These are phyloP conservation scores for Castanea mollissima DNA, from an alignment of 306 rosid genomes.

Conservation along the genomic window DNA sequence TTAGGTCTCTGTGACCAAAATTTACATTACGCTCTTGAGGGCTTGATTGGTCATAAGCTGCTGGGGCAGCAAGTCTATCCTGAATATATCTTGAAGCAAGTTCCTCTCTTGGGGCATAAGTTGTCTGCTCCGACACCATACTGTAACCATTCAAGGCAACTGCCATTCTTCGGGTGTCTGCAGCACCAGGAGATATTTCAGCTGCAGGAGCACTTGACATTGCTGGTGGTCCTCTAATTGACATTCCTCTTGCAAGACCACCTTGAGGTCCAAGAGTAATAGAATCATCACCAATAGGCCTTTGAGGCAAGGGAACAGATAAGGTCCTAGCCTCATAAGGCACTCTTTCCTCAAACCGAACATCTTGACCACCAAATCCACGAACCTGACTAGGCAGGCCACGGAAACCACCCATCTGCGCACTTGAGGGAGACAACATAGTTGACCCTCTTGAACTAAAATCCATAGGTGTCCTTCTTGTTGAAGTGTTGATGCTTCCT, in stretches of 20 bases:
- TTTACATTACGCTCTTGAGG: constrained; percentile 46
- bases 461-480: constrained; percentile 75
- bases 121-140: constrained; percentile 42
- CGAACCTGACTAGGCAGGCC: constrained; percentile 58
- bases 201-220: constrained; percentile 38
- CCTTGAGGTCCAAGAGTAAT: constrained; percentile 90
- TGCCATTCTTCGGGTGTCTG: constrained; percentile 55
- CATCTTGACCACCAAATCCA: constrained; percentile 77
- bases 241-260: constrained; percentile 96
- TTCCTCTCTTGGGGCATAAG: constrained; percentile 52
- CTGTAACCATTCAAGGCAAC: constrained; percentile 57
- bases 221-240: constrained; percentile 69
- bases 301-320: constrained; percentile 61
- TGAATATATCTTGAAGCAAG: constrained; percentile 31
- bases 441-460: constrained; percentile 64
- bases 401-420: constrained; percentile 67
- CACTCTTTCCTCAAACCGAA: constrained; percentile 61
- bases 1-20: constrained; percentile 52
- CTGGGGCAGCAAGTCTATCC: constrained; percentile 53
- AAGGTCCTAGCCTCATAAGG: constrained; percentile 66
- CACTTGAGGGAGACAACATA: constrained; percentile 51
- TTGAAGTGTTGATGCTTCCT: constrained; percentile 55
- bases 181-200: constrained; percentile 38
- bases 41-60: constrained; percentile 54
- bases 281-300: constrained; percentile 62